Percentiles rank a stretch among this genome's conserved stretches.
phyloP scores from a whole-genome alignment of 2,329 filamentous ascomycete species.

The Fusarium sp. region DNA sequence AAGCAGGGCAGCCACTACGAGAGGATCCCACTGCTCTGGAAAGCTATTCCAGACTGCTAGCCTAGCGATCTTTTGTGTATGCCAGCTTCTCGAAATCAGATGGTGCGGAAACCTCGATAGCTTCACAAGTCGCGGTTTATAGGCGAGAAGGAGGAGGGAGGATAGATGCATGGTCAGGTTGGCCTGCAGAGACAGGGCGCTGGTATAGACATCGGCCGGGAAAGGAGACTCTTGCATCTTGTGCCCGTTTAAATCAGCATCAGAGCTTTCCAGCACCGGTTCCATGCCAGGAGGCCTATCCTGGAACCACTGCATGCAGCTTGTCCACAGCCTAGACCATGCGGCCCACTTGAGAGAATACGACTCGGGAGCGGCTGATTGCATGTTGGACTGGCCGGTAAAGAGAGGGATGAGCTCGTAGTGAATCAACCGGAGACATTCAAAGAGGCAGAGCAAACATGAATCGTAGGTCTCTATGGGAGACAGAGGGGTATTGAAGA shows the following conservation, averaged over 20 bases:
- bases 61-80: conserved; percentile 47
- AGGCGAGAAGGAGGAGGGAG: neutral
- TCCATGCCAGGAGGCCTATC: conserved; percentile 22
- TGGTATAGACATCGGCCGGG: neutral
- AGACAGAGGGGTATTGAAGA: neutral
- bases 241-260: conserved; percentile 27
- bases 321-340: conserved; percentile 19
- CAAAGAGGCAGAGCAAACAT: neutral
- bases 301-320: conserved; percentile 21
- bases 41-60: conserved; percentile 46
- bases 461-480: neutral
- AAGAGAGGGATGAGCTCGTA: neutral
- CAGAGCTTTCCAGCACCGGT: conserved; percentile 18
- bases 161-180: neutral
- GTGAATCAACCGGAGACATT: neutral
- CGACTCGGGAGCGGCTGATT: conserved; percentile 1
- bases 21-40: conserved; percentile 49
- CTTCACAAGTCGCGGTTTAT: neutral
- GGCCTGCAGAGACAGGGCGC: neutral
- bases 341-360: conserved; percentile 14
- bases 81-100: conserved; percentile 37
- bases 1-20: conserved; percentile 44
- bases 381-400: neutral
- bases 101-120: neutral
- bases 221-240: neutral